Base-by-base conservation (phyloP, 148 eudicot genomes). In the Vaccinium darrowii region DNA sequence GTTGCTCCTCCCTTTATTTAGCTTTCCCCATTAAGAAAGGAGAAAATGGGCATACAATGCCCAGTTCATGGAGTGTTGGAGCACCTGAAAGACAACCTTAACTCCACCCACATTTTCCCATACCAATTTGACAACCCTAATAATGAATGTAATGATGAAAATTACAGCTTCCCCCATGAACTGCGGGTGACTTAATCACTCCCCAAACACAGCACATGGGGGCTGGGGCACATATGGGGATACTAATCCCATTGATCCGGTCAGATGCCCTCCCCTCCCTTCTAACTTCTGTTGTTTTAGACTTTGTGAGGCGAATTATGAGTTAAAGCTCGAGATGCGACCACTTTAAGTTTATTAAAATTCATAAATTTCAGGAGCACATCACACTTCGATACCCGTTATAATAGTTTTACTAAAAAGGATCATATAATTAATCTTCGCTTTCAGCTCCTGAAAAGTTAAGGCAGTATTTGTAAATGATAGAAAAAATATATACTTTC, bases 81-180 rank as follows among this genome's bases (percentile, higher is more conserved):
- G 73, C 80, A 60, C 69, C 76, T 72, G 58, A 69, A 23, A 80
- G 79, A 85, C 87, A 80, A 85, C 79, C 87, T 72, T 85, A 72
- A 71, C 14, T 78, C 67, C 52, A 51, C 14, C 13, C 80, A 80
- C 87, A 56, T 85, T 39, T 77, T 39, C 58, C 75, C 81, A 84
- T 62, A 84, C 9, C 12, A 27, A 62, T 69, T 25, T 27, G 15
- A 27, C 74, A 69, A 11, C 23, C 36, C 18, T 25, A 69, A 4
- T 25, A 5, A 27, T 15, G 36, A 60, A 75, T 52, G 47, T 15
- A 23, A 12, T 25, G 27, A 11, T 36, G 39, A 53, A 33, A 21
- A 47, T 23, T 67, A 18, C 76, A 81, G 16, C 30, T 13, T 25
- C 4, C 7, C 83, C 74, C 56, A 2, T 62, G n/a, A 56, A 27